A percentile compares a stretch with the other conserved stretches of the same genome.
Evolutionary conservation across 768 basidiomycete species (phyloP).

Genomic region (Trichaptum fuscoviolaceum): DNA sequence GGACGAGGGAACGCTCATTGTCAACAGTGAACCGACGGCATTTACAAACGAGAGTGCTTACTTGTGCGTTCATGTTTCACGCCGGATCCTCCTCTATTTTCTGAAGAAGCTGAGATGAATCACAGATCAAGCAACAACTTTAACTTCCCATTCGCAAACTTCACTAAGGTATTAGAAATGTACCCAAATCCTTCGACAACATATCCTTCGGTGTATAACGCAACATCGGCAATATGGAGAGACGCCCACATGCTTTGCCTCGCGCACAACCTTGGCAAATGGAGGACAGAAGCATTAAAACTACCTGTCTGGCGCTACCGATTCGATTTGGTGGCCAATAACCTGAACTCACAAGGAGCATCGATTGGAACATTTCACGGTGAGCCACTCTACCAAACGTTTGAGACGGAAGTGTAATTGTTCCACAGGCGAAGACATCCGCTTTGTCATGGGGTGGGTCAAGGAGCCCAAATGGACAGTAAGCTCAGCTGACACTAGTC

Average conservation of each 20-base stretch:
- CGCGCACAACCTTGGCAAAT: constrained; percentile 18
- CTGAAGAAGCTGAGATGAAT: neutral
- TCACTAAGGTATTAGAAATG: constrained; percentile 15
- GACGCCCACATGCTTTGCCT: constrained; percentile 23
- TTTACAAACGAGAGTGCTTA: constrained; percentile 18
- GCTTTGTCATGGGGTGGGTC: constrained; percentile 21
- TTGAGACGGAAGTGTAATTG: neutral
- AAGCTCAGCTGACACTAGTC: neutral
- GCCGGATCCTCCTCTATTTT: neutral
- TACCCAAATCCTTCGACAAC: constrained; percentile 18
- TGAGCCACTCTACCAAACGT: neutral
- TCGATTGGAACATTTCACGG: constrained; percentile 21
- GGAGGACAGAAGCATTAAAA: constrained; percentile 17
- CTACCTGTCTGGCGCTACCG: constrained; percentile 23
- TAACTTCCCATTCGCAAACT: constrained; percentile 21
- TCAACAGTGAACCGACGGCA: constrained; percentile 21
- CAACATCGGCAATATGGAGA: constrained; percentile 21
- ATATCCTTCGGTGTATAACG: constrained; percentile 20
- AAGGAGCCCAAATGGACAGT: neutral
- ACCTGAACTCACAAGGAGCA: constrained; percentile 19
- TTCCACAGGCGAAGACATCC: constrained; percentile 18
- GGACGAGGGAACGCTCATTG: constrained; percentile 23
- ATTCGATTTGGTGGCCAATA: constrained; percentile 20
- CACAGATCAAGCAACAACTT: constrained; percentile 18
- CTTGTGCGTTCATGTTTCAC: constrained; percentile 11